Evolutionary conservation across 2,329 filamentous ascomycete genomes (phyloP), one percentile per base, ranked within the genome.

Genomic region (Fusarium cicatricum): DNA sequence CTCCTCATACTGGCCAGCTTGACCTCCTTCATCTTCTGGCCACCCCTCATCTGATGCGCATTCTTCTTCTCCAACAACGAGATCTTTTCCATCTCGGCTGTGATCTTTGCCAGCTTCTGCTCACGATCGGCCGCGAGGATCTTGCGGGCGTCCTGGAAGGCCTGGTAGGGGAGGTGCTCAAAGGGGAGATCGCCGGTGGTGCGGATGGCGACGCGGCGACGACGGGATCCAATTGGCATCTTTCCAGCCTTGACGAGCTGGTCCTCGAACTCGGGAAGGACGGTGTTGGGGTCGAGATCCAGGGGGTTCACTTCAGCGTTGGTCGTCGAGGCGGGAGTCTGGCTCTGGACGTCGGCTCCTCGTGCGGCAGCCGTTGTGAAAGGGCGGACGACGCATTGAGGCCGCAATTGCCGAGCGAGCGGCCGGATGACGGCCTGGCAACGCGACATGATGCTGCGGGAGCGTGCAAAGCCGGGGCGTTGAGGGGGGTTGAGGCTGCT

Each of bases 101-200:
- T 78, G 53, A 99, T 94, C 69, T 88, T 80, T 57, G 82, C 78
- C 44, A 98, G 69, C 79, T 97, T 98, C 76, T 94, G 85, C 63
- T 87, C 80, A 34, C 94, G 86, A 73, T 99, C 95, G 49, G 85
- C 85, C 47, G 87, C 82, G 51, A 99, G 80, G 42, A 98, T 77
- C 73, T 92, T 91, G 60, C 93, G 86, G 34, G 95, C 95, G 78
- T 97, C 93, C 77, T 99, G 95, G 80, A 98, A 99, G 77, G 91
- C 95, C 82, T 98, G 94, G 78, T 96, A 99, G 15, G 95, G 95
- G 65, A 99, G 80, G 72, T 94, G 90, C 79, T 97, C 92, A 72
- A 99, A 97, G 21, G 93, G 92, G 43, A 97, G 79, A 68, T 89
- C 84, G 59, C 82, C 77, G 32, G 79, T 84, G 67, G 79, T 85